Evolutionary conservation across 2,329 filamentous ascomycete species (phyloP), one percentile per base, ranked within the genome.

Genomic region (Fusarium musae): DNA sequence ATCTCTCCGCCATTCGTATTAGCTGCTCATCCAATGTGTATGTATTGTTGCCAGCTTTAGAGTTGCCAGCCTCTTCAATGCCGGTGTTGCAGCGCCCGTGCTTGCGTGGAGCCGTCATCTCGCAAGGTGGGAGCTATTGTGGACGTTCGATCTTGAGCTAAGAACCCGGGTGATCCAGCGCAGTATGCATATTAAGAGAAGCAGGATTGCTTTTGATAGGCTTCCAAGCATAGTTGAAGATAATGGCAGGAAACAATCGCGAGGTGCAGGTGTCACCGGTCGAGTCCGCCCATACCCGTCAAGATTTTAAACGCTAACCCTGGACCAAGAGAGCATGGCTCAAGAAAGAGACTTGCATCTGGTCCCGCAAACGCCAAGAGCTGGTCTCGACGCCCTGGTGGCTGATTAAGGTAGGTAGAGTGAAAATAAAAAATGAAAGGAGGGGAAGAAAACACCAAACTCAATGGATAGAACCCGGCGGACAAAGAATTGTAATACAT

Each of bases 291-390:
- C 49, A 62, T 60, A 66, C 46, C 70, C 59, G 68, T 64, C 46
- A 63, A 44, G 60, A 64, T 50, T 73, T 70, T 70, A 61, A 69
- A 70, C 74, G 65, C 70, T 71, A 65, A 72, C 37, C 61, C 73
- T 63, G 56, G 71, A 66, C 65, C 42, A 75, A 60, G 21, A 50
- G 57, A 23, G n/a, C 32, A 71, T 59, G 46, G 57, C 69, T 64
- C 46, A 69, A 70, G 69, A 64, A 65, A 65, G 65, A 63, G 69
- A 71, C 61, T 52, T 73, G 74, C 71, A 73, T 66, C 69, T 70
- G 50, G 53, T 63, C 63, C 60, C 63, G 53, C 43, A 34, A 28
- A 50, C 58, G 68, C 69, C 63, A 72, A 71, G 57, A 64, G 30
- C 28, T 53, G 68, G 69, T 71, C 69, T 67, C 59, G 69, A 63